A percentile compares a stretch with the other conserved stretches of the same genome.
These are phyloP conservation scores for Tulasnella sp. DNA, from an alignment of 768 basidiomycete species.

Conservation along the genomic window DNA sequence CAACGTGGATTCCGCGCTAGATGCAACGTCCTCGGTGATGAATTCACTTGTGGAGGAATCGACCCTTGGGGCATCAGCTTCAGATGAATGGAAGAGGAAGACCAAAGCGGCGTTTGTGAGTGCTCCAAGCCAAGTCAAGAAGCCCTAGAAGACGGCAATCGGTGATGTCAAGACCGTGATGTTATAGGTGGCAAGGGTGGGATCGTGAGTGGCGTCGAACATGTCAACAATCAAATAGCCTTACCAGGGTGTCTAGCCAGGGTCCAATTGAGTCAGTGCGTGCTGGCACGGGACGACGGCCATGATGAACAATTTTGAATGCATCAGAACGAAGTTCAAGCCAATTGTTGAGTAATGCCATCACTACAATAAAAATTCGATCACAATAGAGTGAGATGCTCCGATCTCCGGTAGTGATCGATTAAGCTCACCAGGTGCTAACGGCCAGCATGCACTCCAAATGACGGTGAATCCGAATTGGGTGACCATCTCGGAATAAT, in stretches of 20 bases:
- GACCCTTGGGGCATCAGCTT: background rate
- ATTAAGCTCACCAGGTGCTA: conserved; percentile 57
- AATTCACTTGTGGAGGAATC: background rate
- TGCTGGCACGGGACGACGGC: conserved; percentile 69
- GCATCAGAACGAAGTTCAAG: conserved; percentile 88
- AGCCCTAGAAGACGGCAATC: conserved; percentile 31
- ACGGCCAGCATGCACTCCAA: conserved; percentile 90
- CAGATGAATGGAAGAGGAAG: conserved; percentile 55
- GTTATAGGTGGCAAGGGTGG: too few relatives aligned
- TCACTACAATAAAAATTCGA: conserved; percentile 30
- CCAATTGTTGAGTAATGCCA: conserved; percentile 85
- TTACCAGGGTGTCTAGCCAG: conserved; percentile 75
- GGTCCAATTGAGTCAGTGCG: conserved; percentile 87
- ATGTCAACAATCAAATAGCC: conserved; percentile 14
- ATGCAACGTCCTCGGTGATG: background rate
- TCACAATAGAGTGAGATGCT: background rate
- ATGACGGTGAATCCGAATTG: conserved; percentile 88
- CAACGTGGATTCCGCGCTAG: conserved; percentile 17
- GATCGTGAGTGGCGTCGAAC: background rate
- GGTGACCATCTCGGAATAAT: conserved; percentile 94
- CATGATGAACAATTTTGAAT: conserved; percentile 82
- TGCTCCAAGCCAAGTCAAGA: conserved; percentile 81
- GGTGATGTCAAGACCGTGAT: too few relatives aligned
- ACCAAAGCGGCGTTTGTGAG: conserved; percentile 83
- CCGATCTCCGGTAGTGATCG: too few relatives aligned